Base-by-base conservation (phyloP, 257 asterid species). In the Fraxinus cuspidata region DNA sequence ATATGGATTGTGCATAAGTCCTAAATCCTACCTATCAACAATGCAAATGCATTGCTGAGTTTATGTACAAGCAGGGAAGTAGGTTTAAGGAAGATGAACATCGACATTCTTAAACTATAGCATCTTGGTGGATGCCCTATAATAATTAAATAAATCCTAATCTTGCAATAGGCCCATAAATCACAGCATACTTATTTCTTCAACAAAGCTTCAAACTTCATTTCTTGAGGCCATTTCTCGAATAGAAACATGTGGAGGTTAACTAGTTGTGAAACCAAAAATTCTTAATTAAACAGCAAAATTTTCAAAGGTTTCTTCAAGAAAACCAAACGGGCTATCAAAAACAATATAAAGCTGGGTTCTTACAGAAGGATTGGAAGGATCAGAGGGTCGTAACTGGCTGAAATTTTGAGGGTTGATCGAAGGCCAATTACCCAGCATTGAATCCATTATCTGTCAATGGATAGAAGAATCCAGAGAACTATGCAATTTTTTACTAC, bases 371-470 rank as follows among this genome's bases (percentile, higher is more conserved):
- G 87, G 84, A 27, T 80, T 80, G 1, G 88, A 72, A 47, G 88
- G 84, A 79, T 85, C 88, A 74, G 88, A 82, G 27, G 86, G 84
- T 5, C 84, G 84, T 29, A 82, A 80, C 80, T 80, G 86, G 82
- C 82, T 86, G 84, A 86, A 86, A 74, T 84, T 86, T 34, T 74
- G 82, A 73, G 88, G 88, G 70, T 84, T 83, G 58, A 78, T 63
- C 47, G 86, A 86, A 70, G 90, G 90, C 86, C 73, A 86, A 34
- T 80, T 74, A 19, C 88, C 86, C 28, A 84, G 76, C 79, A 86
- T 66, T 78, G 85, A 76, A 23, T 74, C 85, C 84, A 78, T 77
- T 34, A 8, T 25, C 6, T 70, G 21, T 64, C 34, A 4, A 7
- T 3, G 66, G 28, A 74, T 12, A 7, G 49, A 37, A 29, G 64